Percentiles rank a stretch among this genome's conserved stretches.
Evolutionary conservation across 768 basidiomycete species (phyloP).

Genomic region (Termitomyces sp.): DNA sequence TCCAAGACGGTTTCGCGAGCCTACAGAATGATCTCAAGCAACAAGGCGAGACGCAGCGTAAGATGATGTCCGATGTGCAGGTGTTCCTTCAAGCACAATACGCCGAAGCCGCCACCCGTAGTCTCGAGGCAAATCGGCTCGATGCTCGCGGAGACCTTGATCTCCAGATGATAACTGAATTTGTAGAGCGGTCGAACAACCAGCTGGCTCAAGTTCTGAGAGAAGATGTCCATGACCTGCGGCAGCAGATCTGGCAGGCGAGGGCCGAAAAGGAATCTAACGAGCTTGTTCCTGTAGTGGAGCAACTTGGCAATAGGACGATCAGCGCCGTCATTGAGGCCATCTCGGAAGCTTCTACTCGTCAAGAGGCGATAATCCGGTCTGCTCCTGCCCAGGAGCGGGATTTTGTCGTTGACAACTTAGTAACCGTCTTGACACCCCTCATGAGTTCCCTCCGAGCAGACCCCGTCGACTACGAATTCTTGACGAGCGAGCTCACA

Average conservation of each 20-base stretch:
- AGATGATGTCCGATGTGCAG: constrained; percentile 63
- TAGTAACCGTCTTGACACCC: constrained; percentile 56
- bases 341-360: constrained; percentile 52
- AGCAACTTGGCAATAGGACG: constrained; percentile 55
- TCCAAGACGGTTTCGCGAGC: constrained; percentile 66
- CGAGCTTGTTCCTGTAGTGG: constrained; percentile 44
- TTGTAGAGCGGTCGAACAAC: constrained; percentile 64
- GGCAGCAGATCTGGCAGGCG: constrained; percentile 37
- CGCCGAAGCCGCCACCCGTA: constrained; percentile 54
- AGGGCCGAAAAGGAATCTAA: constrained; percentile 18
- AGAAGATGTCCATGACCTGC: constrained; percentile 51
- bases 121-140: constrained; percentile 57
- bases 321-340: constrained; percentile 58
- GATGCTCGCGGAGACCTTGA: constrained; percentile 78
- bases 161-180: constrained; percentile 68
- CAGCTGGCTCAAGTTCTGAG: constrained; percentile 56
- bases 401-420: constrained; percentile 56
- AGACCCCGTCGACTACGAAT: constrained; percentile 75
- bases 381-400: constrained; percentile 49
- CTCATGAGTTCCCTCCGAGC: constrained; percentile 55
- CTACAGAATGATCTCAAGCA: constrained; percentile 38
- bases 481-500: constrained; percentile 67
- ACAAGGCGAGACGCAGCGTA: constrained; percentile 37
- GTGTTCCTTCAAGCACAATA: constrained; percentile 65
- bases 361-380: constrained; percentile 49